These are phyloP conservation scores for Candida oleophila DNA, from an alignment of 805 yeast species.

Conservation along the genomic window DNA sequence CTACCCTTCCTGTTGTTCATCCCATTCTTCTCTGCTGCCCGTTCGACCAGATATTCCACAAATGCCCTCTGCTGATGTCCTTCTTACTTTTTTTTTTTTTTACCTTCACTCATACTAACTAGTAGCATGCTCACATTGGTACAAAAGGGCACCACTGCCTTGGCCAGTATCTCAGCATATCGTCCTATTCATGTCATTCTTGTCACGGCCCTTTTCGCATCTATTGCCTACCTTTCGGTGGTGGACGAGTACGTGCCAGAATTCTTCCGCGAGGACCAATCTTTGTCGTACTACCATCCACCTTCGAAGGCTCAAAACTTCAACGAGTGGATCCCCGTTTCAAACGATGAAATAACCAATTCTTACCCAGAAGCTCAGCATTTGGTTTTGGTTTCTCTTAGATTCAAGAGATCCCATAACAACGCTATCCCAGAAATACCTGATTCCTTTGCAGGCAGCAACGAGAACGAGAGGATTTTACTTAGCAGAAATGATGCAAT, in stretches of 20 bases:
- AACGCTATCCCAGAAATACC: conserved; percentile 38
- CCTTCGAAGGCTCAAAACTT: conserved; percentile 17
- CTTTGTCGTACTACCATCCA: conserved; percentile 34
- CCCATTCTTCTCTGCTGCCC: too few species aligned
- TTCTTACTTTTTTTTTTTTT: too few species aligned
- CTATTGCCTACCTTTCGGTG: conserved; percentile 74
- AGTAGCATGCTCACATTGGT: conserved; percentile 26
- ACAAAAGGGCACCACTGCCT: conserved; percentile 31
- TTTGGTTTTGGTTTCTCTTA: conserved; percentile 53
- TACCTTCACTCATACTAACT: too few species aligned
- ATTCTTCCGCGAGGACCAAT: conserved; percentile 35
- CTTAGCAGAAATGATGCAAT: conserved; percentile 31
- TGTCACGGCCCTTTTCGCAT: conserved; percentile 67
- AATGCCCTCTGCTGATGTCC: too few species aligned
- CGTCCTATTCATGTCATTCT: conserved; percentile 87
- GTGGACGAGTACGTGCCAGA: conserved; percentile 64
- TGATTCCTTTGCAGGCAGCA: conserved; percentile 30
- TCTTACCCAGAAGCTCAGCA: conserved; percentile 44
- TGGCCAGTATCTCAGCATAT: conserved; percentile 65
- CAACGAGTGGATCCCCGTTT: conserved; percentile 49
- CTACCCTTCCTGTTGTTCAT: too few species aligned
- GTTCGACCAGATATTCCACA: too few species aligned
- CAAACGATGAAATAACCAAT: conserved; percentile 28
- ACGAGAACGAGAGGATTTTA: conserved; percentile 43
- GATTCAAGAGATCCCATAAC: conserved; percentile 48